Base-by-base conservation (phyloP, 1,139 yeast genomes). In the Blastobotrys proliferans region DNA sequence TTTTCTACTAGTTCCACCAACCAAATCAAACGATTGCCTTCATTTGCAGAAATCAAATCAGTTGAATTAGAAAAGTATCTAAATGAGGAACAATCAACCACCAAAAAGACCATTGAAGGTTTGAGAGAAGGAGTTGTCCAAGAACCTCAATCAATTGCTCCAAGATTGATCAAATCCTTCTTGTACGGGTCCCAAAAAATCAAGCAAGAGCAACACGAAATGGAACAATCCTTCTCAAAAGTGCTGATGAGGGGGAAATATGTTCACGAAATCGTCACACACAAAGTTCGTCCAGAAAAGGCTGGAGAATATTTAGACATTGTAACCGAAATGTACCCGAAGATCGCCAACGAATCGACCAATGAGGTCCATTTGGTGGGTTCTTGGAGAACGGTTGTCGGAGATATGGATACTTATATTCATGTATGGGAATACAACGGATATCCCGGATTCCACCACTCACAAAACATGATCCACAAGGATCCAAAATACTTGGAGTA, bases 371-470 rank as follows among this genome's bases (percentile, higher is more conserved):
- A 64, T 33, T 57, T 68, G 24, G 70, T 69, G 14, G 73, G 73
- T 13, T 58, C 66, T 38, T 69, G 72, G 73, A 57, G 72, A 40
- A 59, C 65, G 5, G 67, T 68, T 9, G 56, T 68, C 21, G 72
- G 72, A 17, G 72, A 69, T 40, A 57, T 57, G 47, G 53, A 48
- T 49, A 56, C 60, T 17, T 64, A 60, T 43, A 54, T 54, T 19
- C 71, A 69, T 46, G 63, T 68, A 43, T 68, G 72, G 72, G 72
- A 69, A 51, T 68, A 69, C 55, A 64, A 66, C 40, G 71, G 72
- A 32, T 67, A 62, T 48, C 58, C 67, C 0, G 72, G 70, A 2
- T 66, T 66, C 51, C 72, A 69, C 46, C 61, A 61, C 43, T 61
- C 70, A 2, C 64, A 62, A 49, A 63, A 61, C 37, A 48, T 50